A percentile compares a stretch with the other conserved stretches of the same genome.
Evolutionary conservation across 371 early-diverging fungal genomes (phyloP).

Genomic region (Apophysomyces variabilis): DNA sequence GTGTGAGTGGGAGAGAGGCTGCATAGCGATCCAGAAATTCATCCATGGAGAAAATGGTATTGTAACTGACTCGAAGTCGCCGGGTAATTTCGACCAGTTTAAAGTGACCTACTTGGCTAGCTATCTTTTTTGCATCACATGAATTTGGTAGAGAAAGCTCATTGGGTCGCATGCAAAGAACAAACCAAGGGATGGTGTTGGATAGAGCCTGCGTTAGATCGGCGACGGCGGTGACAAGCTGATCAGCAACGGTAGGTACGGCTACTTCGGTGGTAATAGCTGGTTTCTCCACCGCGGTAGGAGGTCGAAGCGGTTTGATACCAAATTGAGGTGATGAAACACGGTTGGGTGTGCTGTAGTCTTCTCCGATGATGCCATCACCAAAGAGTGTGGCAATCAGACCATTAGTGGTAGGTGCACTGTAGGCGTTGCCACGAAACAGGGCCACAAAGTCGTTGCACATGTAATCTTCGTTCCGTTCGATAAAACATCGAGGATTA

Average conservation of each 20-base stretch:
- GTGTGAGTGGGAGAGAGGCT: conserved; percentile 47
- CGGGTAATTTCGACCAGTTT: conserved; percentile 56
- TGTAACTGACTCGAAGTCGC: conserved; percentile 56
- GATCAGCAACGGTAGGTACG: conserved; percentile 49
- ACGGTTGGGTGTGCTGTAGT: conserved; percentile 51
- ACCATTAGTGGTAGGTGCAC: conserved; percentile 65
- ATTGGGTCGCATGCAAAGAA: conserved; percentile 80
- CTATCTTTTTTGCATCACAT: conserved; percentile 62
- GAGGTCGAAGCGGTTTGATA: conserved; percentile 45
- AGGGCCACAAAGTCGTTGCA: conserved; percentile 81
- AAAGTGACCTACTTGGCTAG: conserved; percentile 56
- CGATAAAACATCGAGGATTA: conserved; percentile 69
- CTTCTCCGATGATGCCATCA: conserved; percentile 66
- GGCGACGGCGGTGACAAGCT: conserved; percentile 55
- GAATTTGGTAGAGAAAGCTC: conserved; percentile 59
- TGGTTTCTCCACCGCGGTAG: conserved; percentile 19
- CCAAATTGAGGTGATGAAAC: conserved; percentile 42
- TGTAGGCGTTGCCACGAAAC: conserved; percentile 61
- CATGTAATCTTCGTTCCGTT: conserved; percentile 71
- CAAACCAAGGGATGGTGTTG: conserved; percentile 83
- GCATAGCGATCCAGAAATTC: conserved; percentile 77
- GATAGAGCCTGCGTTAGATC: conserved; percentile 77
- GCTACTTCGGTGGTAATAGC: conserved; percentile 14
- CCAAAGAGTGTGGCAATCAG: conserved; percentile 82
- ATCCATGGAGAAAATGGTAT: conserved; percentile 52